phyloP scores from a whole-genome alignment of 805 yeast species.

The Ogataea ganodermae region DNA sequence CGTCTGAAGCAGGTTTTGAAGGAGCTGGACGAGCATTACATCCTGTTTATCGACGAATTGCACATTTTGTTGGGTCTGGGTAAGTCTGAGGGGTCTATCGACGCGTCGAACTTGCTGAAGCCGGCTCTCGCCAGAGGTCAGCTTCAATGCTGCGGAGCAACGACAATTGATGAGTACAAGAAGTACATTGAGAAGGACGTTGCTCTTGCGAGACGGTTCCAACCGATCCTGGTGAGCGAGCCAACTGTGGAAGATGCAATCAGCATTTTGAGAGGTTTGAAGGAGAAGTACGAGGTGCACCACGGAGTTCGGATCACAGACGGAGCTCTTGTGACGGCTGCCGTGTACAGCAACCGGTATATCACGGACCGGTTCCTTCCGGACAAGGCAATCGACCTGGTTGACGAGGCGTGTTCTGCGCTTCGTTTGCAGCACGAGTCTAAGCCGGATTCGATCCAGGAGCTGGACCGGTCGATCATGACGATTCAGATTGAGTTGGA shows the following conservation, averaged over 20 bases:
- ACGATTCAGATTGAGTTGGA: slow-evolving; percentile 94
- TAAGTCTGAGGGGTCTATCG: slow-evolving; percentile 92
- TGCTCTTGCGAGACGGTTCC: slow-evolving; percentile 91
- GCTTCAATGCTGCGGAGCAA: slow-evolving; percentile 93
- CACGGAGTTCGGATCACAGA: slow-evolving; percentile 96
- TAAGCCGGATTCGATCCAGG: slow-evolving; percentile 91
- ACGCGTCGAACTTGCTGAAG: slow-evolving; percentile 89
- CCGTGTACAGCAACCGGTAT: slow-evolving; percentile 84
- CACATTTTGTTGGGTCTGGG: slow-evolving; percentile 90
- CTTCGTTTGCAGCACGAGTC: slow-evolving; percentile 93
- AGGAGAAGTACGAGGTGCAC: slow-evolving; percentile 93
- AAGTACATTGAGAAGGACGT: slow-evolving; percentile 96
- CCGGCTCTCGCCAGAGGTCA: slow-evolving; percentile 94
- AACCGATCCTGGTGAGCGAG: slow-evolving; percentile 81
- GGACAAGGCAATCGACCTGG: slow-evolving; percentile 94
- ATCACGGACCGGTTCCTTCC: slow-evolving; percentile 91
- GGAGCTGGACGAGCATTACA: slow-evolving; percentile 78
- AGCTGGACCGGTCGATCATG: slow-evolving; percentile 84
- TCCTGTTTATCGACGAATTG: slow-evolving; percentile 87
- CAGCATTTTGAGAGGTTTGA: slow-evolving; percentile 87
- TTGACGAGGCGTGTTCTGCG: slow-evolving; percentile 97
- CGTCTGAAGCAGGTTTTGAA: slow-evolving; percentile 77
- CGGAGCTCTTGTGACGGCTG: slow-evolving; percentile 91
- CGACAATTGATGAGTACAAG: slow-evolving; percentile 89
- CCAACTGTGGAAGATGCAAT: slow-evolving; percentile 91